Conservation (phyloP, 257 asterid genomes). For the Capsicum baccatum region DNA sequence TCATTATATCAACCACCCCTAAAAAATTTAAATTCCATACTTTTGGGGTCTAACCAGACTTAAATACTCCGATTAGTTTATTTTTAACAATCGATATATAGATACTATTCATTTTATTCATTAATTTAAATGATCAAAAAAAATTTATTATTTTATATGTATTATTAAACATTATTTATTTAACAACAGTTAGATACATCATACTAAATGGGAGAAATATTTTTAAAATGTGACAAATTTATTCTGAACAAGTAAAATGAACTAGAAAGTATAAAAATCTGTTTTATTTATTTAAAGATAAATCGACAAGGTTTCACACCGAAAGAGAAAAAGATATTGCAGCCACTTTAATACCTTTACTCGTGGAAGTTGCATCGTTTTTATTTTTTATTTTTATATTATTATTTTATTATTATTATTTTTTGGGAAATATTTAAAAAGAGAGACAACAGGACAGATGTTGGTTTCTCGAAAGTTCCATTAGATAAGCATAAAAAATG, state of each 20-base stretch:
- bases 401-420: neutral
- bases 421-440: neutral
- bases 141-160: neutral
- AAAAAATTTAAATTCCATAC: neutral
- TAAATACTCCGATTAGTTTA: neutral
- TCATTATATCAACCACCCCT: neutral
- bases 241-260: neutral
- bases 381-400: neutral
- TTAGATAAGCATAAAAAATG: neutral
- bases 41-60: neutral
- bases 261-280: neutral
- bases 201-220: too few relatives aligned
- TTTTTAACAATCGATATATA: neutral
- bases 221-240: neutral
- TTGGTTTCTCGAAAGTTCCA: conserved; percentile 11
- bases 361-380: neutral
- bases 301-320: conserved; percentile 43
- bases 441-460: conserved; percentile 10
- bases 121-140: neutral
- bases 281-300: conserved; percentile 32
- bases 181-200: too few relatives aligned
- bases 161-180: neutral
- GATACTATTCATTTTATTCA: neutral
- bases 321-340: conserved; percentile 45
- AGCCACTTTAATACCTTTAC: conserved; percentile 32